Evolutionary conservation across 371 early-diverging fungal species (phyloP).

Genomic region (Syncephalastrum monosporum): DNA sequence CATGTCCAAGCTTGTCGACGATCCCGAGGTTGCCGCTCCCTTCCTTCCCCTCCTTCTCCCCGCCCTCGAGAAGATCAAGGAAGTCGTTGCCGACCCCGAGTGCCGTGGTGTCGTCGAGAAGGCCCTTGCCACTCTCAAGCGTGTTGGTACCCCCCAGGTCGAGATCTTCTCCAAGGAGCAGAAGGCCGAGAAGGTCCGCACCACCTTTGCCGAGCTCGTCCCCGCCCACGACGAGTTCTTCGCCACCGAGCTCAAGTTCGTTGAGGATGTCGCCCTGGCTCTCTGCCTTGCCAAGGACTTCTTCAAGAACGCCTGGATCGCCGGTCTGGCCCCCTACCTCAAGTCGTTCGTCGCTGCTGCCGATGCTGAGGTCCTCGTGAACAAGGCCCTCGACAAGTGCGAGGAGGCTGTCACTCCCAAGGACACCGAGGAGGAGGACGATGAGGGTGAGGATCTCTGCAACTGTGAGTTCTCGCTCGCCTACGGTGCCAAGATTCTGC

Average conservation of each 20-base stretch:
- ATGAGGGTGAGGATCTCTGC: conserved; percentile 76
- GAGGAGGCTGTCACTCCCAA: conserved; percentile 47
- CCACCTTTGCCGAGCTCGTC: conserved; percentile 37
- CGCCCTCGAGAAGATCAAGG: conserved; percentile 72
- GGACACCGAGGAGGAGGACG: conserved; percentile 57
- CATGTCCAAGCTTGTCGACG: conserved; percentile 81
- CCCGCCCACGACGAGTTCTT: conserved; percentile 43
- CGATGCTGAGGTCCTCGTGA: conserved; percentile 32
- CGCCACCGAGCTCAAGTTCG: conserved; percentile 35
- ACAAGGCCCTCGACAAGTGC: conserved; percentile 35
- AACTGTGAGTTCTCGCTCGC: conserved; percentile 80
- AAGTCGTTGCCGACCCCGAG: conserved; percentile 78
- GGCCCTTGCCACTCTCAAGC: conserved; percentile 40
- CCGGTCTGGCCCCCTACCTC: conserved; percentile 33
- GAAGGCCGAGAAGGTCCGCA: conserved; percentile 46
- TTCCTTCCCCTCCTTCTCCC: conserved; percentile 81
- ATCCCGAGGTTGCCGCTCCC: conserved; percentile 76
- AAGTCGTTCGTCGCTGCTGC: conserved; percentile 18
- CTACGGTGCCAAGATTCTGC: conserved; percentile 81
- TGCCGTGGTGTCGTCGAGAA: conserved; percentile 63
- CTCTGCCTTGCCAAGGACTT: conserved; percentile 35
- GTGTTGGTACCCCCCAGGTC: conserved; percentile 26
- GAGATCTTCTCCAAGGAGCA: conserved; percentile 38
- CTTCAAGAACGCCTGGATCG: conserved; percentile 37
- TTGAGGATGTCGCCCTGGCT: conserved; percentile 32